Percentiles rank a stretch among this genome's conserved stretches.
These are phyloP conservation scores for Acer campestre DNA, from an alignment of 345 rosid species.

Conservation along the genomic window DNA sequence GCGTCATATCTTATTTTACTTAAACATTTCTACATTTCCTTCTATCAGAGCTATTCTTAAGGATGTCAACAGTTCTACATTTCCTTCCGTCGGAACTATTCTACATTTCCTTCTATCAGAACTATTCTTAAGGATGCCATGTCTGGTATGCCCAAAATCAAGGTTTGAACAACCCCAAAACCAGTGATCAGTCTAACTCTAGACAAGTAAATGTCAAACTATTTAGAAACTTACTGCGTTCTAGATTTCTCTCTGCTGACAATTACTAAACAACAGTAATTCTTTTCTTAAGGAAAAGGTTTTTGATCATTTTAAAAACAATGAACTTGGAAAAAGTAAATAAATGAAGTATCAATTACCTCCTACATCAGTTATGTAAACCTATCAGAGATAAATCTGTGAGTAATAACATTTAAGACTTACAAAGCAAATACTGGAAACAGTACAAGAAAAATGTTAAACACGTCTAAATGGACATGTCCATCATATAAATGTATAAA, in stretches of 20 bases:
- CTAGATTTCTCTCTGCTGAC: not conserved
- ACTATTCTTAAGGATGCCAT: not conserved
- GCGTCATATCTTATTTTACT: not conserved
- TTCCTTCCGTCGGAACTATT: too few species aligned
- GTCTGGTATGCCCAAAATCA: too few species aligned
- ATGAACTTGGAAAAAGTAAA: not conserved
- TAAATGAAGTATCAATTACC: not conserved
- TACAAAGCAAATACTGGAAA: not conserved
- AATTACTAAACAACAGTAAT: not conserved
- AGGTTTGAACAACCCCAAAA: too few species aligned
- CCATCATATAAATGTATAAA: not conserved
- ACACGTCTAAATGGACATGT: not conserved
- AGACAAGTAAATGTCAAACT: not conserved
- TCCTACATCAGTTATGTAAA: not conserved
- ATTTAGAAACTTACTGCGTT: not conserved
- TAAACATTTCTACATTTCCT: not conserved
- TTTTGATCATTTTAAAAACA: too few species aligned
- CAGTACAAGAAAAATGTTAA: not conserved
- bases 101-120: not conserved
- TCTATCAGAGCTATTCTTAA: not conserved
- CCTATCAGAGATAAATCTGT: not conserved
- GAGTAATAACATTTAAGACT: not conserved
- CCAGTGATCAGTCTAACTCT: too few species aligned
- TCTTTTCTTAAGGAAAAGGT: not conserved
- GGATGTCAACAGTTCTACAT: too few species aligned